Conservation (phyloP, 305 asterid genomes). For the Solanum hybrid region DNA sequence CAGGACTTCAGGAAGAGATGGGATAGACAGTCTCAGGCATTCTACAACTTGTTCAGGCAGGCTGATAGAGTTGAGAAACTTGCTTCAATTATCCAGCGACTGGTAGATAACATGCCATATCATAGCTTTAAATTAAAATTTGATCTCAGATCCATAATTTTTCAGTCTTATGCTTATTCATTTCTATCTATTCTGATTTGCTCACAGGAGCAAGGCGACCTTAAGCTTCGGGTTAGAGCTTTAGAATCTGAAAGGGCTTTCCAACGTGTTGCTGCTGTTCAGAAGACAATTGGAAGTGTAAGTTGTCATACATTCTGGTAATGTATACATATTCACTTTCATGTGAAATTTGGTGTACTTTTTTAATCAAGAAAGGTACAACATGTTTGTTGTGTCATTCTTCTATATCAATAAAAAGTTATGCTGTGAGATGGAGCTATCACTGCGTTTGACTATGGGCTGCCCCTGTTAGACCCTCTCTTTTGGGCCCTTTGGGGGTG, state of each 20-base stretch:
- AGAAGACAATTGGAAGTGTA: conserved; percentile 73
- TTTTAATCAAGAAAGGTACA: neutral
- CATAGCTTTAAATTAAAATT: neutral
- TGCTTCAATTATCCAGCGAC: conserved; percentile 68
- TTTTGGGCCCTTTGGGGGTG: neutral
- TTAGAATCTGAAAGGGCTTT: conserved; percentile 97
- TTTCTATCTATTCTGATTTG: neutral
- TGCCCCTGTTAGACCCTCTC: neutral
- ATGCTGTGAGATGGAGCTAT: neutral
- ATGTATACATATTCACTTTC: neutral
- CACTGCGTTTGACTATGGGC: neutral
- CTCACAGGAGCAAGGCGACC: conserved; percentile 90
- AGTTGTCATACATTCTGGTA: conserved; percentile 21
- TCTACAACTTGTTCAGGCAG: conserved; percentile 86
- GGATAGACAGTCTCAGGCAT: conserved; percentile 84
- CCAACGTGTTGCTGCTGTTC: conserved; percentile 90
- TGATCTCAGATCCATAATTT: neutral
- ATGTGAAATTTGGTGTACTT: neutral
- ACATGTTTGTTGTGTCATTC: neutral
- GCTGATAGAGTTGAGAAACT: conserved; percentile 95
- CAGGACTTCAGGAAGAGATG: conserved; percentile 87
- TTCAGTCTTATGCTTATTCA: neutral
- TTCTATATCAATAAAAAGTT: neutral
- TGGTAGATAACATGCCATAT: conserved; percentile 35
- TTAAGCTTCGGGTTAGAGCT: conserved; percentile 91